Percentiles rank a stretch among this genome's conserved stretches.
Evolutionary conservation across 2,329 filamentous ascomycete species (phyloP).

Genomic region (Madurella fahalii): DNA sequence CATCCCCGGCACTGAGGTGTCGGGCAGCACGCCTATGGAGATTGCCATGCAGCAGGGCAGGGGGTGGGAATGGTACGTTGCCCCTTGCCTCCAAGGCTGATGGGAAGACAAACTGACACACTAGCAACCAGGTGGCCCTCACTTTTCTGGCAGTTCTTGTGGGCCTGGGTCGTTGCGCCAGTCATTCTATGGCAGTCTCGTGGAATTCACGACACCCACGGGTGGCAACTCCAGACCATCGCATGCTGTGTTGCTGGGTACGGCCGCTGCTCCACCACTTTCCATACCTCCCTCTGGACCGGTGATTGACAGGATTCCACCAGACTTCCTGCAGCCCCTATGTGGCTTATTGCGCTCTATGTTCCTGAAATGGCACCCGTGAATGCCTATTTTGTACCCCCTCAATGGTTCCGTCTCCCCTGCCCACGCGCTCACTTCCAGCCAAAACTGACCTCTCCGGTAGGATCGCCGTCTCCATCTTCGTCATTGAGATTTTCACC

Average conservation of each 20-base stretch:
- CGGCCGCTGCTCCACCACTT: conserved; percentile 18
- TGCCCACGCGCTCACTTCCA: conserved; percentile 21
- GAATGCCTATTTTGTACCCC: conserved; percentile 54
- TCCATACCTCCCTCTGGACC: background rate
- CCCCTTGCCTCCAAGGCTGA: background rate
- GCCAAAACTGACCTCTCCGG: background rate
- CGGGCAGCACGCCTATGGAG: conserved; percentile 47
- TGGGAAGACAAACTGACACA: background rate
- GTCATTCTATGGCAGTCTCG: conserved; percentile 59
- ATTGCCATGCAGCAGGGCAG: conserved; percentile 41
- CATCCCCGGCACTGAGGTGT: conserved; percentile 58
- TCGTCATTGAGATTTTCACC: conserved; percentile 59
- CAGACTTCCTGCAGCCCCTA: conserved; percentile 60
- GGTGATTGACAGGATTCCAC: background rate
- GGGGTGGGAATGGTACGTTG: conserved; percentile 61
- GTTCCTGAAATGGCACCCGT: conserved; percentile 47
- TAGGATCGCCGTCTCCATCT: conserved; percentile 57
- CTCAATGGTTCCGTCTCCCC: conserved; percentile 51
- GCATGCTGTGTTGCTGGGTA: conserved; percentile 45
- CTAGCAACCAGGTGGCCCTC: conserved; percentile 50
- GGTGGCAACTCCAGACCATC: conserved; percentile 62
- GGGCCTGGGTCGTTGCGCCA: conserved; percentile 60
- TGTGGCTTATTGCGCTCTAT: conserved; percentile 61
- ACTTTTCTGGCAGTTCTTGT: conserved; percentile 60
- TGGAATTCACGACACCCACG: conserved; percentile 59